Evolutionary conservation across 108 stramenopile genomes (phyloP).

Genomic region (Bacterosira constricta): DNA sequence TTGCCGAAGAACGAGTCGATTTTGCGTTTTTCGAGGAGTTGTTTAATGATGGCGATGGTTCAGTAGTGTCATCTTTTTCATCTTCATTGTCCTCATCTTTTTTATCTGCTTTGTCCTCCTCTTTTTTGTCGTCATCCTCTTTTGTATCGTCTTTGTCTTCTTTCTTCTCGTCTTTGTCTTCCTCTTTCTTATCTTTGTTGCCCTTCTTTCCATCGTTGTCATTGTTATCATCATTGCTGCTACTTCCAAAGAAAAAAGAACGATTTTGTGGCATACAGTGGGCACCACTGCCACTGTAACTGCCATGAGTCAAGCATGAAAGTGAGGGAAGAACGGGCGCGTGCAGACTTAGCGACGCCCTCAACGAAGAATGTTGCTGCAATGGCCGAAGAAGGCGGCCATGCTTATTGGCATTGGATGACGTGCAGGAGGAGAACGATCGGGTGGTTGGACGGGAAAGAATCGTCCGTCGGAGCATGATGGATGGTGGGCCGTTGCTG

Average conservation of each 20-base stretch:
- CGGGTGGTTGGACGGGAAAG: background rate
- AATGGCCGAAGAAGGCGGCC: slow-evolving; percentile 5
- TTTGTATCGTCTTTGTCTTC: slow-evolving; percentile 11
- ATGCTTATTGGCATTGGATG: background rate
- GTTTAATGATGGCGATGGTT: slow-evolving; percentile 30
- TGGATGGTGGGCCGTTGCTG: too few relatives aligned
- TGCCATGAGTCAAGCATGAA: background rate
- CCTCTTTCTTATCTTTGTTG: slow-evolving; percentile 13
- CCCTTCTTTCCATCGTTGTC: slow-evolving; percentile 24
- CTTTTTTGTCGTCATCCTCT: slow-evolving; percentile 14
- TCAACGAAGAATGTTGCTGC: background rate
- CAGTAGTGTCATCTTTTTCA: background rate
- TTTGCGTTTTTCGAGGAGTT: slow-evolving; percentile 46
- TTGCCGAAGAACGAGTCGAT: slow-evolving; percentile 9
- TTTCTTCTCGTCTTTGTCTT: slow-evolving; percentile 27
- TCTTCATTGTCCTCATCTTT: slow-evolving; percentile 13
- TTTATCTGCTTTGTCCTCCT: slow-evolving; percentile 23
- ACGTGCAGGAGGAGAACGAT: background rate
- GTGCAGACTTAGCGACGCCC: background rate
- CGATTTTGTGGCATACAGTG: slow-evolving; percentile 33
- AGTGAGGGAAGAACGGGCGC: background rate
- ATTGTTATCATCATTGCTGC: slow-evolving; percentile 41
- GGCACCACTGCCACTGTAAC: background rate
- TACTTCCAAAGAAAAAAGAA: slow-evolving; percentile 47
- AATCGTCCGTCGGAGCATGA: slow-evolving; percentile 11